Base-by-base conservation (phyloP, 352 stramenopile genomes). In the Pythium aquatile region DNA sequence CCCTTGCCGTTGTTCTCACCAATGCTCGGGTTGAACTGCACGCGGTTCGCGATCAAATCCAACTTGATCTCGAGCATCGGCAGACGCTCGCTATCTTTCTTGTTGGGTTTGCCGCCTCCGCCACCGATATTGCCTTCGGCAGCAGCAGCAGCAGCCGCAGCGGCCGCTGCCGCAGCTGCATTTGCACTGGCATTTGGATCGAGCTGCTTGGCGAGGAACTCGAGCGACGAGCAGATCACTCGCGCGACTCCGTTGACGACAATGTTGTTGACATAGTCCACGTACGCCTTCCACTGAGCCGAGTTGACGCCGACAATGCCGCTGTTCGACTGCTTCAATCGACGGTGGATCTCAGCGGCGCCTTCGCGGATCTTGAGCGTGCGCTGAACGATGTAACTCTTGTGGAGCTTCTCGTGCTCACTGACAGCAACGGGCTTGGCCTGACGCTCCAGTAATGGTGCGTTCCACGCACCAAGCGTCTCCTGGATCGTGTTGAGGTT, bases 181-280 rank as follows among this genome's bases (percentile, higher is more conserved):
- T 71, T 69, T 10, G 64, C 72, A 3, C 71, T 78, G n/a, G 78
- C 77, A 30, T 87, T 86, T 11, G 93, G 86, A 49, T 98, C 93
- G 4, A 99, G 80, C 62, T 99, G 95, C 65, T 99, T 93, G 0
- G 95, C 81, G 5, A 99, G 74, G 66, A 97, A 98, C 60, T 98
- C 82, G 2, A 95, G 73, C 9, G 83, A 93, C 6, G 83, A 91
- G 47, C 83, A 93, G 53, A 95, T 93, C 55, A 91, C 84, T 1
- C 81, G 81, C 0, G 96, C 90, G 3, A 99, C 83, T 24, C 97
- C 97, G 51, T 94, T 87, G 16, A 99, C 90, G 14, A 99, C 94
- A 17, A 99, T 96, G 70, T 97, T 98, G 75, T 99, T 99, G 52
- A 99, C 91, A 64, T 98, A 99, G 69, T 99, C 94, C 20, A 98